Conservation (phyloP, 352 stramenopile species). For the Phytophthora melonis region DNA sequence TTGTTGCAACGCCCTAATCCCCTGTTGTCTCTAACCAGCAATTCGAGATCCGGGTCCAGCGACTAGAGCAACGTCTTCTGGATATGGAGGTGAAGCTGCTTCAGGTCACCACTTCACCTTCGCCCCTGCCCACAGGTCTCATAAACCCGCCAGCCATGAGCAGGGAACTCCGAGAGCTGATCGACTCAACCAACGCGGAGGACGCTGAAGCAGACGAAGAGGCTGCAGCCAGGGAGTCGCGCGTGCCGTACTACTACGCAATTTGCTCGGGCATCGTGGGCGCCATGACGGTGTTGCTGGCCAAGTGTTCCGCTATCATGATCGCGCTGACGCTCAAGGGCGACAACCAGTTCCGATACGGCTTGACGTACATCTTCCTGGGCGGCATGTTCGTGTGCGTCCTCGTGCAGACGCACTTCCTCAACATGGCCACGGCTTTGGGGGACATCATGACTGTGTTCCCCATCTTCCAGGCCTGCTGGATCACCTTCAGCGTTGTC, state of each 20-base stretch:
- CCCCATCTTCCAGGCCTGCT: conserved; percentile 89
- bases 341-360: conserved; percentile 89
- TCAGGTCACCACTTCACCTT: conserved; percentile 41
- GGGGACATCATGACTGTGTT: conserved; percentile 92
- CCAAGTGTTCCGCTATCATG: conserved; percentile 90
- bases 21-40: conserved; percentile 34
- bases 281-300: conserved; percentile 84
- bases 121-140: conserved; percentile 22
- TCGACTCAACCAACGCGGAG: conserved; percentile 34
- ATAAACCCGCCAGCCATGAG: conserved; percentile 36
- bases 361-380: conserved; percentile 87
- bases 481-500: conserved; percentile 91
- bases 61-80: conserved; percentile 72
- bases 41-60: conserved; percentile 72
- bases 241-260: conserved; percentile 87
- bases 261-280: conserved; percentile 89
- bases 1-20: neutral
- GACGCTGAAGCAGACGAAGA: conserved; percentile 48
- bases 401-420: conserved; percentile 88
- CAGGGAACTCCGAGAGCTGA: conserved; percentile 44
- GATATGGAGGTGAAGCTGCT: conserved; percentile 72
- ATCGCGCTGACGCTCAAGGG: conserved; percentile 84
- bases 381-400: conserved; percentile 90
- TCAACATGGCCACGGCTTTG: conserved; percentile 86
- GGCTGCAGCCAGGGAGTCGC: conserved; percentile 42